Conservation (phyloP, 805 yeast genomes). For the Saturnispora mendoncae region DNA sequence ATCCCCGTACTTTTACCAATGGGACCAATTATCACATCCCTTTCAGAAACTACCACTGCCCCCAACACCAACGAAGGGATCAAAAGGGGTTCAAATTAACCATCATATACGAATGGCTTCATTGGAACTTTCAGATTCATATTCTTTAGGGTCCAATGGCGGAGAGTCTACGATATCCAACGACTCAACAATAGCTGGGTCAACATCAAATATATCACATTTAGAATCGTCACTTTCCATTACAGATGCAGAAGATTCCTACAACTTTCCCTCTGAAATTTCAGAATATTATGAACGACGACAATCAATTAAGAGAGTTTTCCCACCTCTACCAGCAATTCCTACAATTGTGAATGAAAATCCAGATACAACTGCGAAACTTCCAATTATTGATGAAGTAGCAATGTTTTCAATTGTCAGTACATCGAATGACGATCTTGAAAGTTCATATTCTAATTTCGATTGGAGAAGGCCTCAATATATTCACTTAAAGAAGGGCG, state of each 20-base stretch:
- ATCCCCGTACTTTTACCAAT: constrained; percentile 9
- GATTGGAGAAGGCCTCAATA: constrained; percentile 3
- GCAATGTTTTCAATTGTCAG: background rate
- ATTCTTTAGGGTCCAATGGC: background rate
- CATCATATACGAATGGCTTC: constrained; percentile 5
- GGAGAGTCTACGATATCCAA: background rate
- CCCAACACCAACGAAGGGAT: constrained; percentile 1
- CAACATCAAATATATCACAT: background rate
- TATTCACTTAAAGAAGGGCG: background rate
- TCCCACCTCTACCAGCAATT: constrained; percentile 7
- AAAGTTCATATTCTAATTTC: background rate
- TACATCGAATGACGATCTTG: background rate
- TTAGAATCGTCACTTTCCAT: background rate
- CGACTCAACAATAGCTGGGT: background rate
- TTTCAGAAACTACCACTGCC: constrained; percentile 4
- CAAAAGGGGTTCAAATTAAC: too few relatives aligned
- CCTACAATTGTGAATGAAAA: background rate
- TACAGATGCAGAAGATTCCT: too few relatives aligned
- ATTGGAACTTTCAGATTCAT: constrained; percentile 4
- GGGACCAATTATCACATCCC: constrained; percentile 3
- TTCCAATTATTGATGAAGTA: background rate
- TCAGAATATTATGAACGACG: constrained; percentile 1
- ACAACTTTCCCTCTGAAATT: background rate
- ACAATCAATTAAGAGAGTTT: background rate
- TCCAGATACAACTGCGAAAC: background rate